Conservation (phyloP, 2,329 filamentous ascomycete genomes). For the Aspergillus unguis region DNA sequence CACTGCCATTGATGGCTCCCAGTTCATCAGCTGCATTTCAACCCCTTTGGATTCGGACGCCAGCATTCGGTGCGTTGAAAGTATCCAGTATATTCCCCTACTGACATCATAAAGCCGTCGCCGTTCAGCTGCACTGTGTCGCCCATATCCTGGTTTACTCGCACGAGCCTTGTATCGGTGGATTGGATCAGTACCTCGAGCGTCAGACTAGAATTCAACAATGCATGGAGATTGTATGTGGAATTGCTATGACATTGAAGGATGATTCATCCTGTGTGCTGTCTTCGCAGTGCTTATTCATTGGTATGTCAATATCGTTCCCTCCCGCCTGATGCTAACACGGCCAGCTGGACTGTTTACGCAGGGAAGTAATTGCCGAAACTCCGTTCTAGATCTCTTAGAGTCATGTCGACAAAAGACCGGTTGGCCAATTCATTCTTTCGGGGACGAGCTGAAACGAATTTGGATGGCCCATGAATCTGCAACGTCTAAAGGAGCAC, state of each 20-base stretch:
- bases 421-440: slow-evolving; percentile 21
- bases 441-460: slow-evolving; percentile 21
- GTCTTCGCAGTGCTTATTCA: slow-evolving; percentile 26
- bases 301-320: background rate
- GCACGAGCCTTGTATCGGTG: slow-evolving; percentile 22
- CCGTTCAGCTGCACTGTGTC: slow-evolving; percentile 22
- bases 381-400: slow-evolving; percentile 18
- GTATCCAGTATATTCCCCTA: background rate
- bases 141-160: slow-evolving; percentile 21
- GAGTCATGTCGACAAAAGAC: slow-evolving; percentile 17
- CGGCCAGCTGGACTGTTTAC: slow-evolving; percentile 18
- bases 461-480: slow-evolving; percentile 14
- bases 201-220: slow-evolving; percentile 18
- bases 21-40: slow-evolving; percentile 11
- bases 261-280: slow-evolving; percentile 24
- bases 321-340: background rate
- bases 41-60: slow-evolving; percentile 25
- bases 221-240: slow-evolving; percentile 24
- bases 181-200: slow-evolving; percentile 18
- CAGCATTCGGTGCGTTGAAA: slow-evolving; percentile 17
- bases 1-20: slow-evolving; percentile 16
- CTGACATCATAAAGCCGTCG: slow-evolving; percentile 10
- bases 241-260: slow-evolving; percentile 24
- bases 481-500: background rate
- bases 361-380: slow-evolving; percentile 8